Conservation (phyloP, 2,329 filamentous ascomycete species). For the Ophiosphaerella herpotricha region DNA sequence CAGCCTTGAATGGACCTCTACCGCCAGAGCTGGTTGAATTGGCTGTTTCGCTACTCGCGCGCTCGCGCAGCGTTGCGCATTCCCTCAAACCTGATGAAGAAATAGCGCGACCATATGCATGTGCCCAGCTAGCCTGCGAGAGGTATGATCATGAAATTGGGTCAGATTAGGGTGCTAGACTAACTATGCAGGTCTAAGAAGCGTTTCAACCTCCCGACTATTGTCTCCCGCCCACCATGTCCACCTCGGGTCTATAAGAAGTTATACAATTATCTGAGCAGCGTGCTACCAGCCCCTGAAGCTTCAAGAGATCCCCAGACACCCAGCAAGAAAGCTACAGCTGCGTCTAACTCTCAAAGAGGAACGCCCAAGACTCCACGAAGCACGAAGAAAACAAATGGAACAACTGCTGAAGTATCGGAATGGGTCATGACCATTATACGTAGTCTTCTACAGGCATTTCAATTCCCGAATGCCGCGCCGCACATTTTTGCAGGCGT, state of each 20-base stretch:
- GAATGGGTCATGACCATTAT: conserved; percentile 72
- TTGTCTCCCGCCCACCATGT: conserved; percentile 42
- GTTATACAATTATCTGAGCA: conserved; percentile 79
- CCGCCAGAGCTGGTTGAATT: conserved; percentile 40
- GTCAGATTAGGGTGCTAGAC: conserved; percentile 2
- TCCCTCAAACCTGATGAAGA: conserved; percentile 44
- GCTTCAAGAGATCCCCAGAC: conserved; percentile 33
- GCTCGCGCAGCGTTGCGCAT: conserved; percentile 55
- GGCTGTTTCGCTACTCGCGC: conserved; percentile 40
- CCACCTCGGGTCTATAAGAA: conserved; percentile 71
- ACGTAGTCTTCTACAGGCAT: conserved; percentile 66
- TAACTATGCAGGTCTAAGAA: conserved; percentile 67
- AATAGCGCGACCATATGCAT: conserved; percentile 45
- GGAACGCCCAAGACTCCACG: conserved; percentile 35
- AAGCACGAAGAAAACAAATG: conserved; percentile 19
- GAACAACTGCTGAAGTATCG: conserved; percentile 24
- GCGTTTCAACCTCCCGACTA: conserved; percentile 41
- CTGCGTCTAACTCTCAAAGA: conserved; percentile 24
- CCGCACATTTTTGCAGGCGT: conserved; percentile 78
- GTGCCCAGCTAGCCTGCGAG: conserved; percentile 73
- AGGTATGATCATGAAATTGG: conserved; percentile 55
- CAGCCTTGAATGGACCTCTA: conserved; percentile 41
- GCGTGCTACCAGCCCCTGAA: conserved; percentile 61
- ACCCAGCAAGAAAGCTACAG: conserved; percentile 35
- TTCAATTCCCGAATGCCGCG: conserved; percentile 65